Evolutionary conservation across 208 protist genomes (phyloP), one percentile per base, ranked within the genome.

Genomic region (Trypanosomatidae sp.): DNA sequence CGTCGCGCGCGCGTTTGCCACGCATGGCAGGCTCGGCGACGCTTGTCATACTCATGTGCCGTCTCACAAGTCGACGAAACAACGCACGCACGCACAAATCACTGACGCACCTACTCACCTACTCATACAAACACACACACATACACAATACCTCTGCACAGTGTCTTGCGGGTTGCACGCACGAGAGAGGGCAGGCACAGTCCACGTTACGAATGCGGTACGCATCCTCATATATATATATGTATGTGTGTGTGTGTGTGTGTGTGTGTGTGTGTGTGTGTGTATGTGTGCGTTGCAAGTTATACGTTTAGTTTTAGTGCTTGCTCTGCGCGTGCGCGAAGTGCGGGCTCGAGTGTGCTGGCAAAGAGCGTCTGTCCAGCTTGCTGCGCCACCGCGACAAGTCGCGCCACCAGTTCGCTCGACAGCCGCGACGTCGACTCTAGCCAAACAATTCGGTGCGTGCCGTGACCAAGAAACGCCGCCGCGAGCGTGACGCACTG

Each of bases 361-460:
- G 54, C 56, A 55, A 86, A 82, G 23, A 75, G 48, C 13, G 47
- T 44, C 18, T 41, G 23, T 4, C 71, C 65, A 4, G 55, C 46
- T 43, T 84, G 44, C 43, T 85, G 64, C 3, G 78, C 78, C 20
- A 48, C 43, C 50, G 58, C 51, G 16, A 92, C 58, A 35, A 92
- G 64, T 46, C 57, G 44, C 11, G 37, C 49, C 33, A 77, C 54
- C 3, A 65, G 52, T 6, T 88, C 78, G 19, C 71, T 56, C 0
- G 69, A 58, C 3, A 85, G 53, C 13, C 83, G 71, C 15, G 74
- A 71, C 1, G 57, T 61, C 19, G 75, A 80, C 48, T 88, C 75
- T 48, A 88, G 64, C 78, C 83, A 92, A 18, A 92, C 53, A 26
- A 92, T 83, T 20, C 71, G 69, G 6, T 53, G 48, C 7, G 66